Evolutionary conservation across 2,329 filamentous ascomycete genomes (phyloP).

Genomic region (Fusarium abutilonis): DNA sequence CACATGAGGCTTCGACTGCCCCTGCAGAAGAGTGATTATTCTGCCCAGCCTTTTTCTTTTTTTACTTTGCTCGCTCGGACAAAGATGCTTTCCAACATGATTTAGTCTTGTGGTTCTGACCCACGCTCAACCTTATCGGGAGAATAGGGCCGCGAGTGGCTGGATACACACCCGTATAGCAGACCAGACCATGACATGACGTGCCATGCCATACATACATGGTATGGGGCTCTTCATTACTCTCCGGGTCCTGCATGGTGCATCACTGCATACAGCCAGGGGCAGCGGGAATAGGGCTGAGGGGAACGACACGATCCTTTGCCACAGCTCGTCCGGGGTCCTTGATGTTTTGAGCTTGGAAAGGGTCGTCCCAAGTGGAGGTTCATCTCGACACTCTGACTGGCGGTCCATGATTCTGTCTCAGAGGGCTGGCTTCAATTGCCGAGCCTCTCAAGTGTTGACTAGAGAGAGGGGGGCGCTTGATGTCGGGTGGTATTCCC

Average conservation of each 20-base stretch:
- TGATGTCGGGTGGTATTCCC: constrained; percentile 28
- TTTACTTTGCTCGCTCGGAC: constrained; percentile 21
- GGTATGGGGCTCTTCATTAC: constrained; percentile 19
- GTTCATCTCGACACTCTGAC: constrained; percentile 30
- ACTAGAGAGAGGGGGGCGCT: constrained; percentile 22
- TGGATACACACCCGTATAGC: constrained; percentile 15
- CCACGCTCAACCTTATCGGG: constrained; percentile 33
- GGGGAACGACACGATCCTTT: constrained; percentile 28
- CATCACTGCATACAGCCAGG: constrained; percentile 39
- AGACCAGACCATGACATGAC: constrained; percentile 1
- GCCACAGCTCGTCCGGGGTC: constrained; percentile 45
- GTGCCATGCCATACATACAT: constrained; percentile 26
- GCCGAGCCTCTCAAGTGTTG: constrained; percentile 37
- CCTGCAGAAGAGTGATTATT: constrained; percentile 19
- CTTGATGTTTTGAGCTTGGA: constrained; percentile 39
- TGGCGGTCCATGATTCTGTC: constrained; percentile 32
- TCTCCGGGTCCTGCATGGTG: constrained; percentile 25
- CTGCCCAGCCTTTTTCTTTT: constrained; percentile 10
- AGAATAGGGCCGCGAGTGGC: constrained; percentile 23
- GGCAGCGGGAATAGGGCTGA: constrained; percentile 42
- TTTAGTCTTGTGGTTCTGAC: constrained; percentile 4
- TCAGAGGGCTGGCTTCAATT: constrained; percentile 37
- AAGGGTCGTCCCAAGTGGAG: constrained; percentile 42
- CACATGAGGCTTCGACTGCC: background rate
- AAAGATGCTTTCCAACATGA: constrained; percentile 16